These are phyloP conservation scores for Microstegium vimineum DNA, from an alignment of 176 grass and related monocot genomes.

Conservation along the genomic window DNA sequence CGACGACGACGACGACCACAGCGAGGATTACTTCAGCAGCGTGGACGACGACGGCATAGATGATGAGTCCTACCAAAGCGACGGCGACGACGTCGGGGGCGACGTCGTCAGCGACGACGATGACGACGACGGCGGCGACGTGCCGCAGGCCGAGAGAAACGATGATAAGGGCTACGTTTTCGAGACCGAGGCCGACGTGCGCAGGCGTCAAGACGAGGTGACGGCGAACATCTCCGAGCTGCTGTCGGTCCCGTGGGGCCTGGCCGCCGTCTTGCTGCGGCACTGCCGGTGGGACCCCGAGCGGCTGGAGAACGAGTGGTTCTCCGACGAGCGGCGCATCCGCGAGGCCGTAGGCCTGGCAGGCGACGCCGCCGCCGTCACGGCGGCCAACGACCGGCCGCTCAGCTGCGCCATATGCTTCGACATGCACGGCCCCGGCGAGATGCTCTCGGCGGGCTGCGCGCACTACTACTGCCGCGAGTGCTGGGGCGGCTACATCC, in stretches of 20 bases:
- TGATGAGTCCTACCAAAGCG: neutral
- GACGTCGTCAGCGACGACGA: too few relatives aligned
- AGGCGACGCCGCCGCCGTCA: neutral
- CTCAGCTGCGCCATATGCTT: conserved; percentile 37
- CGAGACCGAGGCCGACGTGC: neutral
- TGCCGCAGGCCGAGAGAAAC: too few relatives aligned
- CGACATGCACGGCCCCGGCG: neutral
- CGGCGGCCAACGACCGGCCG: neutral
- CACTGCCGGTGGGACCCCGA: conserved; percentile 24
- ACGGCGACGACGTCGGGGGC: neutral
- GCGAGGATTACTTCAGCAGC: neutral
- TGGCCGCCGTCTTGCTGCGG: conserved; percentile 17
- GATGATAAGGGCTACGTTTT: neutral
- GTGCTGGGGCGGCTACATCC: conserved; percentile 47
- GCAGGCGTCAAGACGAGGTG: neutral
- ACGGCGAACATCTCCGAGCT: neutral
- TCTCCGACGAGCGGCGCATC: conserved; percentile 10
- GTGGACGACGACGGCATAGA: neutral
- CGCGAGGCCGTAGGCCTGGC: conserved; percentile 20
- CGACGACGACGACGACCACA: neutral
- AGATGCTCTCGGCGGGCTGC: conserved; percentile 27
- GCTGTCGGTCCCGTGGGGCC: neutral
- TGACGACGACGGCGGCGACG: too few relatives aligned
- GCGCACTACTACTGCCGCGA: conserved; percentile 30
- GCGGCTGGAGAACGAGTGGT: conserved; percentile 14